These are phyloP conservation scores for Daldinia sp. DNA, from an alignment of 2,329 filamentous ascomycete genomes.

Conservation along the genomic window DNA sequence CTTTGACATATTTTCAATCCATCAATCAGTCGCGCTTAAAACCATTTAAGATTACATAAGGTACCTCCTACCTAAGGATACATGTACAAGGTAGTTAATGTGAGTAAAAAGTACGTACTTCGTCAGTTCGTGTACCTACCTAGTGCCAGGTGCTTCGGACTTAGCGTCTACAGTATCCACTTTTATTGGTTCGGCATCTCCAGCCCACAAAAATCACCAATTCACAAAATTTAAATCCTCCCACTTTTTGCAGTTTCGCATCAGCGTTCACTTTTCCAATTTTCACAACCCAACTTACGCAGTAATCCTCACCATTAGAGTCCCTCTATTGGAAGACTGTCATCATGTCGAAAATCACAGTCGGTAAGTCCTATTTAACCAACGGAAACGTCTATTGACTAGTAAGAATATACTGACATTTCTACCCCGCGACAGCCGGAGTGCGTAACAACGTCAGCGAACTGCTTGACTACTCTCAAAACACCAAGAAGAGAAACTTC, in stretches of 20 bases:
- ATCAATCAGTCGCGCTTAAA: background rate
- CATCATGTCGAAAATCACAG: constrained; percentile 89
- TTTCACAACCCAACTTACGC: constrained; percentile 51
- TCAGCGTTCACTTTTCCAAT: constrained; percentile 19
- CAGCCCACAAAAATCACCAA: constrained; percentile 3
- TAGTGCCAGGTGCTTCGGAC: background rate
- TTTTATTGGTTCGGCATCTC: background rate
- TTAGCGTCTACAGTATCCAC: background rate
- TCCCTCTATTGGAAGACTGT: constrained; percentile 87
- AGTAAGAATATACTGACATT: constrained; percentile 27
- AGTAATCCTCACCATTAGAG: constrained; percentile 80
- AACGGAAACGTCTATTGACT: background rate
- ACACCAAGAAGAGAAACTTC: constrained; percentile 99
- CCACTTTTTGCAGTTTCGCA: background rate
- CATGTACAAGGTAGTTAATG: too few species aligned
- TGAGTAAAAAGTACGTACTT: background rate
- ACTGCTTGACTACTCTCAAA: constrained; percentile 92
- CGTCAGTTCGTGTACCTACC: background rate
- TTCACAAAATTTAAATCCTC: constrained; percentile 18
- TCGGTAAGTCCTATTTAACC: constrained; percentile 62
- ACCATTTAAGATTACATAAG: too few species aligned
- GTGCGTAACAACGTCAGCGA: constrained; percentile 77
- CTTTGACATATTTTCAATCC: background rate
- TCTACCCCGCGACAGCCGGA: constrained; percentile 54
- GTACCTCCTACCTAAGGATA: background rate